These are phyloP conservation scores for Blastobotrys parvus DNA, from an alignment of 805 yeast genomes.

Conservation along the genomic window DNA sequence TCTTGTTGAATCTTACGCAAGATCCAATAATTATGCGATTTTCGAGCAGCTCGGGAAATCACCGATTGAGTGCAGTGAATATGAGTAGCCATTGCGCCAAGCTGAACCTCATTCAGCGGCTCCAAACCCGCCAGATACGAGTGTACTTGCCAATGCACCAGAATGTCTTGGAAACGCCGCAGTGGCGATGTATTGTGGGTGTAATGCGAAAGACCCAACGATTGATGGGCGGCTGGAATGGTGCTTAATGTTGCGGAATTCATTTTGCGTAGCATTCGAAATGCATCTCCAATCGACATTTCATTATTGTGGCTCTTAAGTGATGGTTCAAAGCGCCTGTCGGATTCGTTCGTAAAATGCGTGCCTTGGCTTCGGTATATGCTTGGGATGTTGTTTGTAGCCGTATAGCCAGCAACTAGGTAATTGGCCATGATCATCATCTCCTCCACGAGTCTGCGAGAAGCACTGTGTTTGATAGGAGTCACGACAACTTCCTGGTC, in stretches of 20 bases:
- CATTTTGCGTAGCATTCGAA: background rate
- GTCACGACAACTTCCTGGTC: background rate
- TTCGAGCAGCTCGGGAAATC: slow-evolving; percentile 8
- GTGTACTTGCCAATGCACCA: slow-evolving; percentile 73
- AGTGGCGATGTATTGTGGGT: slow-evolving; percentile 84
- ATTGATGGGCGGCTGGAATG: slow-evolving; percentile 42
- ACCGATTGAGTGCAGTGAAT: slow-evolving; percentile 9
- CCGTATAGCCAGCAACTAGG: slow-evolving; percentile 24
- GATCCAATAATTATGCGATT: slow-evolving; percentile 13
- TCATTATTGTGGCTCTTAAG: background rate
- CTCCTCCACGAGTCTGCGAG: slow-evolving; percentile 68
- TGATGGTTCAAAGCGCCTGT: background rate
- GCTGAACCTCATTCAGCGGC: slow-evolving; percentile 5
- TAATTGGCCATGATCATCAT: slow-evolving; percentile 74
- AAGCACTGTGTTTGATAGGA: slow-evolving; percentile 31
- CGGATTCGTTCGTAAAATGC: slow-evolving; percentile 12
- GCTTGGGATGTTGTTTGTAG: slow-evolving; percentile 19
- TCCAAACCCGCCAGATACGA: slow-evolving; percentile 28
- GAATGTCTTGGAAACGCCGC: slow-evolving; percentile 70
- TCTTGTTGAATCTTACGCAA: slow-evolving; percentile 3
- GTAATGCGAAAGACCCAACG: slow-evolving; percentile 56
- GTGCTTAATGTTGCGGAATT: slow-evolving; percentile 22
- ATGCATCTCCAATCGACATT: background rate
- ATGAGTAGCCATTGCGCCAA: slow-evolving; percentile 8
- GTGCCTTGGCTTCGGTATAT: slow-evolving; percentile 22